Evolutionary conservation across 805 yeast genomes (phyloP).

Genomic region (Wickerhamomyces ciferrii): DNA sequence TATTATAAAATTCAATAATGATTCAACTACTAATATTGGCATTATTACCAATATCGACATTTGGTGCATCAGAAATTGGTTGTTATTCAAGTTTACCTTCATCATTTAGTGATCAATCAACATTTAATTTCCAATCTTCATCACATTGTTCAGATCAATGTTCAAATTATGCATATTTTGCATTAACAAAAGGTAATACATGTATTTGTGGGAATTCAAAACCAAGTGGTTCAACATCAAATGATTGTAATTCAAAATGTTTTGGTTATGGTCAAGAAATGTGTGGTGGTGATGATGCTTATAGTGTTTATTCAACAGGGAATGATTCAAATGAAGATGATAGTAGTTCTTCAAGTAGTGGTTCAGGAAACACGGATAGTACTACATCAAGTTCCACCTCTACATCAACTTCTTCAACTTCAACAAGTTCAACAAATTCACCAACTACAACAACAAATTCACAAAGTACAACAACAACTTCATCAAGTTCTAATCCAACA

Average conservation of each 20-base stretch:
- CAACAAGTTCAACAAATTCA: slow-evolving; percentile 11
- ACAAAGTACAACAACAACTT: slow-evolving; percentile 5
- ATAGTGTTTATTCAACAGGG: slow-evolving; percentile 37
- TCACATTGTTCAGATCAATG: slow-evolving; percentile 44
- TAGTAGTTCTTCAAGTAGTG: neutral
- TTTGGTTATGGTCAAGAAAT: slow-evolving; percentile 49
- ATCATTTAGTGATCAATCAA: slow-evolving; percentile 24
- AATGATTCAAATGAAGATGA: slow-evolving; percentile 3
- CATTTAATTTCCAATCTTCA: slow-evolving; percentile 45
- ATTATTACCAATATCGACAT: neutral
- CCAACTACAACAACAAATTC: slow-evolving; percentile 8
- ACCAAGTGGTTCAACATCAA: slow-evolving; percentile 29
- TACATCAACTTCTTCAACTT: slow-evolving; percentile 20
- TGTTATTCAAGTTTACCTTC: slow-evolving; percentile 17
- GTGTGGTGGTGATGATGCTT: slow-evolving; percentile 59
- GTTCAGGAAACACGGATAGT: slow-evolving; percentile 7
- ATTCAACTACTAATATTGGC: neutral
- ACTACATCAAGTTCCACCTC: slow-evolving; percentile 27
- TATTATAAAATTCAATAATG: neutral
- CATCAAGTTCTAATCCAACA: slow-evolving; percentile 18
- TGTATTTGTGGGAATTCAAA: slow-evolving; percentile 56
- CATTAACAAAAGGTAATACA: slow-evolving; percentile 38
- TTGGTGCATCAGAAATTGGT: slow-evolving; percentile 4
- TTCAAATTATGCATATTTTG: slow-evolving; percentile 32
- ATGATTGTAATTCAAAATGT: slow-evolving; percentile 40